Conservation (phyloP, 1,139 yeast genomes). For the Suhomyces wounanorum region DNA sequence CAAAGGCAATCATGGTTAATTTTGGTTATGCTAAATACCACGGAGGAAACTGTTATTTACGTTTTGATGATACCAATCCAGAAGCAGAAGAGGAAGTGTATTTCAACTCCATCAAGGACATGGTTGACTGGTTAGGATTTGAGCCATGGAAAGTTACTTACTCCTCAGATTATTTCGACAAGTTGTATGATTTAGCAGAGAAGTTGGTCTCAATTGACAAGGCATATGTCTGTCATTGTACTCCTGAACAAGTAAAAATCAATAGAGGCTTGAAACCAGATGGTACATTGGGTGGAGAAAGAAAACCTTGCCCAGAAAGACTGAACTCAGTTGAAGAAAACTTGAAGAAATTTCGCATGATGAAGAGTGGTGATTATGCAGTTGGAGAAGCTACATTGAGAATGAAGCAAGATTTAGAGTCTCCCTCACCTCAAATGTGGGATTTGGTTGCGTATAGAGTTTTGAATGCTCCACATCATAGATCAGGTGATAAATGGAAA, state of each 20-base stretch:
- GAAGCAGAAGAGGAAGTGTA: conserved; percentile 96
- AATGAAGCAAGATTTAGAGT: conserved; percentile 92
- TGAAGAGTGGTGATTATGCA: conserved; percentile 85
- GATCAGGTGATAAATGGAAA: conserved; percentile 97
- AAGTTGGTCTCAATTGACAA: conserved; percentile 63
- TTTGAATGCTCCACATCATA: conserved; percentile 86
- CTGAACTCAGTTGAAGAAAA: conserved; percentile 69
- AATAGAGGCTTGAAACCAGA: conserved; percentile 90
- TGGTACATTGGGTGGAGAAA: conserved; percentile 91
- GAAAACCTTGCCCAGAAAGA: conserved; percentile 82
- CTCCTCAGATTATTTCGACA: conserved; percentile 93
- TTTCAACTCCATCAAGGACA: conserved; percentile 78
- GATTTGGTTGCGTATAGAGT: conserved; percentile 98
- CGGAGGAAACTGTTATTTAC: conserved; percentile 83
- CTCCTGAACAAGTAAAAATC: conserved; percentile 85
- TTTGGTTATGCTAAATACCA: conserved; percentile 90
- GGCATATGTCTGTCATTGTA: conserved; percentile 93
- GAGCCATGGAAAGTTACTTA: conserved; percentile 91
- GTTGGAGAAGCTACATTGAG: conserved; percentile 94
- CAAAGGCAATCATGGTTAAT: conserved; percentile 95
- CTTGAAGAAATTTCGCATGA: conserved; percentile 76
- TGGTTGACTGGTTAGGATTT: conserved; percentile 93
- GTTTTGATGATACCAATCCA: conserved; percentile 98
- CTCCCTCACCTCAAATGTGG: conserved; percentile 99
- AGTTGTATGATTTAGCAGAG: conserved; percentile 86